Evolutionary conservation across 805 yeast species (phyloP).

Genomic region (Ogataea parapolymorpha): DNA sequence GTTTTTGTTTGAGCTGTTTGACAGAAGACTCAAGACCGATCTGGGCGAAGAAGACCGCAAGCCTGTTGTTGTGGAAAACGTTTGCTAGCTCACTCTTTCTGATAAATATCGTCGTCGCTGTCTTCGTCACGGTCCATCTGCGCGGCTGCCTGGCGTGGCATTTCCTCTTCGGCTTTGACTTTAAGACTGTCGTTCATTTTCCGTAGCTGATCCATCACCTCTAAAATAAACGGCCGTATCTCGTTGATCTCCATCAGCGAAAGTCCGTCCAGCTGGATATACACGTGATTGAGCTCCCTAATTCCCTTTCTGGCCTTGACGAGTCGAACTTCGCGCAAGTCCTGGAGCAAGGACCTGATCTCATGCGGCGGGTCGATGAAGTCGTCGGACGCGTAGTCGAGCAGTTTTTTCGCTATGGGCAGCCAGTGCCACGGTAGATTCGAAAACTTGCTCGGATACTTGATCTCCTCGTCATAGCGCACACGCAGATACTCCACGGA

Average conservation of each 20-base stretch:
- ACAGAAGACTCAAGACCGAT: constrained; percentile 63
- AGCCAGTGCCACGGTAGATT: constrained; percentile 86
- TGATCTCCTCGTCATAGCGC: constrained; percentile 64
- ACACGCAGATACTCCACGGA: constrained; percentile 49
- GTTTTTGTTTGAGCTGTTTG: constrained; percentile 67
- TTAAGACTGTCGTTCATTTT: constrained; percentile 41
- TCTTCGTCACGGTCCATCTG: constrained; percentile 12
- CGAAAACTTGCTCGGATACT: constrained; percentile 56
- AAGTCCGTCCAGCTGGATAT: constrained; percentile 77
- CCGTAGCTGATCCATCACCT: constrained; percentile 75
- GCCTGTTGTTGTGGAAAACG: constrained; percentile 51
- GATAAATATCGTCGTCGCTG: constrained; percentile 26
- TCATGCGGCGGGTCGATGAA: constrained; percentile 68
- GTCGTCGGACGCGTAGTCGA: constrained; percentile 73
- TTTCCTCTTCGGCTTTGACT: constrained; percentile 9
- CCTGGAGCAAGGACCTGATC: constrained; percentile 70
- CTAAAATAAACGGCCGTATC: constrained; percentile 74
- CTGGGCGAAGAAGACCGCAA: constrained; percentile 61
- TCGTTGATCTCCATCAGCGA: constrained; percentile 86
- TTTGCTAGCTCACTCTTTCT: constrained; percentile 45
- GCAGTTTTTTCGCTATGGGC: constrained; percentile 67
- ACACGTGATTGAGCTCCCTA: constrained; percentile 71
- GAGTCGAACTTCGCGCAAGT: constrained; percentile 76
- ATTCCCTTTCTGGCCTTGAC: constrained; percentile 82
- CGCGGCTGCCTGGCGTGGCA: constrained; percentile 5